These are phyloP conservation scores for Candida nemodendra DNA, from an alignment of 805 yeast species.

Conservation along the genomic window DNA sequence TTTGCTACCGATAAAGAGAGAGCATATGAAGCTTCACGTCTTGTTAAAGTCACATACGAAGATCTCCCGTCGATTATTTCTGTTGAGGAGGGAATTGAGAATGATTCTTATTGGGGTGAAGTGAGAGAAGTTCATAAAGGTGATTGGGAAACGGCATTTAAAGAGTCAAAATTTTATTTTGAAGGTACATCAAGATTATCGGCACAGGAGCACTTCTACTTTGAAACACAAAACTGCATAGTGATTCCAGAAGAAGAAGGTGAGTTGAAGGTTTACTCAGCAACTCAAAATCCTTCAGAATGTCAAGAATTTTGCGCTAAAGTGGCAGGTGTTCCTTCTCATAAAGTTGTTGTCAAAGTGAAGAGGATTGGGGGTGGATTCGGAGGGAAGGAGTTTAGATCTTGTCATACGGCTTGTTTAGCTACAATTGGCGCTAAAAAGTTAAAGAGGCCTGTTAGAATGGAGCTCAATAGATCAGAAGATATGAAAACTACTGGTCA, in stretches of 20 bases:
- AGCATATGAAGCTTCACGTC: constrained; percentile 42
- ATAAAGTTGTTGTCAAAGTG: constrained; percentile 39
- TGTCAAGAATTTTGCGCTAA: constrained; percentile 43
- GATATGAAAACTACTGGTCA: constrained; percentile 48
- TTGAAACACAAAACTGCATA: constrained; percentile 45
- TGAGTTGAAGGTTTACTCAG: constrained; percentile 42
- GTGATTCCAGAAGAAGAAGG: constrained; percentile 48
- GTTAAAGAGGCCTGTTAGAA: constrained; percentile 41
- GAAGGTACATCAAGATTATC: constrained; percentile 42
- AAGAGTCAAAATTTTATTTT: constrained; percentile 30
- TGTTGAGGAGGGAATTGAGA: constrained; percentile 43
- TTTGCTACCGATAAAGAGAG: constrained; percentile 39
- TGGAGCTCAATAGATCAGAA: constrained; percentile 40
- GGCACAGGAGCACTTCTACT: constrained; percentile 49
- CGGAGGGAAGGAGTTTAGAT: constrained; percentile 48
- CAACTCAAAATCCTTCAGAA: constrained; percentile 46
- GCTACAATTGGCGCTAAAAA: constrained; percentile 44
- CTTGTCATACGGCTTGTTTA: constrained; percentile 38
- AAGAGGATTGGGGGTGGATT: constrained; percentile 51
- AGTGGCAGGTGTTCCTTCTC: constrained; percentile 42
- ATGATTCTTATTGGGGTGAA: constrained; percentile 38
- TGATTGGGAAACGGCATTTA: constrained; percentile 39
- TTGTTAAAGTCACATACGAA: constrained; percentile 42
- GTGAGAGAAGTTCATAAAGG: constrained; percentile 36
- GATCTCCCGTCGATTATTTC: constrained; percentile 40